Evolutionary conservation across 495 filamentous ascomycete species (phyloP), one percentile per base, ranked within the genome.

Genomic region (Recurvomyces mirabilis): DNA sequence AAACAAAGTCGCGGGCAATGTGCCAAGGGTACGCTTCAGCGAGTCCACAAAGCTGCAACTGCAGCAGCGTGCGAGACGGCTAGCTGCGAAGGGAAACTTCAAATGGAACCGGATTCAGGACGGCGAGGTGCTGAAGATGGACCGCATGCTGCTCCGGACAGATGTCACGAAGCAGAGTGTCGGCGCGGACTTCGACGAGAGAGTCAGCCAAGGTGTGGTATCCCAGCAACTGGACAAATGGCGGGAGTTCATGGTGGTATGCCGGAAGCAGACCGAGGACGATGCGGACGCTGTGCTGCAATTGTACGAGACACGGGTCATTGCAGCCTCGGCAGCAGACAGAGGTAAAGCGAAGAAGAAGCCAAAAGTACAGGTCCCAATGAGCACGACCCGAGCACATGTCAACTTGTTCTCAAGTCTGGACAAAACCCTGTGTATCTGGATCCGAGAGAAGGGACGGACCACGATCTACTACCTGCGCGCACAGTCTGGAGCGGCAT

Each of bases 361-460:
- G 4, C 71, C 75, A 12, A 67, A 71, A 39, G 67, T 75, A 45
- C 69, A 83, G 47, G 68, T 84, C 15, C 60, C 60, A 0, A 57
- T 86, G 15, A 68, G 69, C 39, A 68, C 60, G 21, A 75, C 68
- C 47, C 60, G 53, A 5, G 74, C 73, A 1, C 67, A 59, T n/a
- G 72, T 80, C 29, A 84, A 84, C 47, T 58, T 86, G 1, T 86
- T 75, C 49, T 85, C 81, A 10, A 66, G 77, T 11, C 60, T 86
- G 15, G 81, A 86, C 53, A 85, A 84, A 57, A 81, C 78, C 3
- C 62, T 84, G 12, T 80, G 81, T 14, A 61, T 85, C 6, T 86
- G 80, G 79, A 56, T 68, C 22, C 71, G 73, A 15, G 63, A 59
- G 48, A 73, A 67, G 41, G 58, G 47, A 12, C 77, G 78, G 13